Base-by-base conservation (phyloP, 805 yeast genomes). In the Metschnikowia kofuensis region DNA sequence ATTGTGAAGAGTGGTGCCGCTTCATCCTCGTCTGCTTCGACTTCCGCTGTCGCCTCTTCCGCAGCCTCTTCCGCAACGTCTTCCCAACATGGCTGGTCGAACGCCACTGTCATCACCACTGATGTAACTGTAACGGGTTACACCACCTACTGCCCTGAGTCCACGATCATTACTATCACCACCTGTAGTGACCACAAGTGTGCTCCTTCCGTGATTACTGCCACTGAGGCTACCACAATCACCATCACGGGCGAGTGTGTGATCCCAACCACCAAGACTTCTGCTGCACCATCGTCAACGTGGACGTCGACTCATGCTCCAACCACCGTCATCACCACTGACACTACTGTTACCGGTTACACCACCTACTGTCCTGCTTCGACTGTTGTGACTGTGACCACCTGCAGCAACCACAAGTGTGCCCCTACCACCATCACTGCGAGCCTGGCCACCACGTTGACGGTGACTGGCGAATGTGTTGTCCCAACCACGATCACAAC, bases 341-440 rank as follows among this genome's bases (percentile, higher is more conserved):
- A 21, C 7, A 37, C 28, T 29, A 42, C 53, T 8, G 38, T 41
- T 29, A 39, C 50, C 39, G 42, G 44, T n/a, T 40, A 16, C 30
- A 37, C 45, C 26, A 41, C 48, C 9, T 26, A 28, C 31, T 39
- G 44, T 30, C 43, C 40, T 14, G 44, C 42, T n/a, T 59, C 61
- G 44, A 70, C 75, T 46, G 60, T 65, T 38, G 45, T 70, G 40
- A 65, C 69, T 49, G 49, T 70, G 47, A 68, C 70, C 49, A 67
- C 65, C 38, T 69, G 75, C 57, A 39, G 44, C 32, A 57, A 61
- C 43, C 46, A 61, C 47, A 51, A 52, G 37, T 69, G 74, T 61
- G 57, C 50, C 14, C 65, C 67, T 41, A 50, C 55, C 9, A 28
- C 38, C 13, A 51, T 66, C 51, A 61, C 69, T 39, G 69, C 65